Conservation (phyloP, 75 land plant genomes). For the Ceratopteris richardii region DNA sequence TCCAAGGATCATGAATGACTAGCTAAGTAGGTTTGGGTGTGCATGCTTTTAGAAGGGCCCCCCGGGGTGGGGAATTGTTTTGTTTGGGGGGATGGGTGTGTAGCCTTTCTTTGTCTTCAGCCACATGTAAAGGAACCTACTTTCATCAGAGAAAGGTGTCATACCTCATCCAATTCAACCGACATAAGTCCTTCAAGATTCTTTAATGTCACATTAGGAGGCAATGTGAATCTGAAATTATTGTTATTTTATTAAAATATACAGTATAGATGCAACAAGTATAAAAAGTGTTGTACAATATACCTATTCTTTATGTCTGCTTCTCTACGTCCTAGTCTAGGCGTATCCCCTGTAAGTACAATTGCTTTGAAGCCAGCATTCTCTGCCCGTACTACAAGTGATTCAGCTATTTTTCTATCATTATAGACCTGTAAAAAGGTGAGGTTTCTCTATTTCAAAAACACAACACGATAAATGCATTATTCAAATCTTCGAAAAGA, state of each 20-base stretch:
- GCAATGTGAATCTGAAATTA: constrained; percentile 17
- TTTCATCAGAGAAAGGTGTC: too few relatives aligned
- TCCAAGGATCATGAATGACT: too few relatives aligned
- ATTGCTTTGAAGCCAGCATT: constrained; percentile 46
- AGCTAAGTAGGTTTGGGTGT: too few relatives aligned
- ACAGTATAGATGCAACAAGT: neutral
- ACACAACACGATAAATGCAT: neutral
- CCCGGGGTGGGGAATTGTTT: too few relatives aligned
- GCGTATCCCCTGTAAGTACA: constrained; percentile 50
- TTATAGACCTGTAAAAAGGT: constrained; percentile 41
- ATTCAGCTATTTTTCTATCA: constrained; percentile 46
- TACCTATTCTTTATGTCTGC: constrained; percentile 56
- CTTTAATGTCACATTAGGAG: constrained; percentile 20
- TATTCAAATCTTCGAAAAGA: too few relatives aligned
- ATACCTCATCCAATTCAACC: constrained; percentile 9
- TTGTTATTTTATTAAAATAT: neutral
- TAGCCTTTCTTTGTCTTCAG: too few relatives aligned
- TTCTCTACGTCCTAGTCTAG: constrained; percentile 46
- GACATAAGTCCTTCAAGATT: constrained; percentile 41
- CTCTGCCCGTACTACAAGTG: constrained; percentile 63
- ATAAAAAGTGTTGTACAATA: too few relatives aligned
- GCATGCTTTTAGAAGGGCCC: too few relatives aligned
- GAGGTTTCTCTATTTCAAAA: neutral
- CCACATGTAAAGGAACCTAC: too few relatives aligned
- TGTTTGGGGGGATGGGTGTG: too few relatives aligned